Percentiles rank a stretch among this genome's conserved stretches.
These are phyloP conservation scores for Cyclocybe aegerita DNA, from an alignment of 768 basidiomycete species.

Conservation along the genomic window DNA sequence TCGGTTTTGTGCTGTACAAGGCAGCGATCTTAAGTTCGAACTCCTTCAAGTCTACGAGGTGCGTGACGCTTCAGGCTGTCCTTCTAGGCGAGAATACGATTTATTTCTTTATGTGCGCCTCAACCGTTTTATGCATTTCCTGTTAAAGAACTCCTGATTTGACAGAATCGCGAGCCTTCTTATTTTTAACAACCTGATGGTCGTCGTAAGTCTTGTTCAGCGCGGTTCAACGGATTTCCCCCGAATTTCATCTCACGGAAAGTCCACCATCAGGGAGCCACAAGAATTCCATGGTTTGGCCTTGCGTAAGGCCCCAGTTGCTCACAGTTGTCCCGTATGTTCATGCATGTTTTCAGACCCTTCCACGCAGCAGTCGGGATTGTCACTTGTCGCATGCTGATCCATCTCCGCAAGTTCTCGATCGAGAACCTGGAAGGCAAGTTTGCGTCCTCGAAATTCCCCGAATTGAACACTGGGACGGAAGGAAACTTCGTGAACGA, in stretches of 20 bases:
- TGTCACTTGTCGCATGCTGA: conserved; percentile 44
- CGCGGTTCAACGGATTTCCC: no score
- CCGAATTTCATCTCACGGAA: no score
- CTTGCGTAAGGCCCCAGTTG: conserved; percentile 30
- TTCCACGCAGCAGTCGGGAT: conserved; percentile 50
- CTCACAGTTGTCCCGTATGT: background rate
- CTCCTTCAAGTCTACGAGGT: conserved; percentile 21
- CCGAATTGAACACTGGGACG: no score
- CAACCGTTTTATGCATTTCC: background rate
- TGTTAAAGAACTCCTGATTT: background rate
- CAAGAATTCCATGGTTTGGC: conserved; percentile 50
- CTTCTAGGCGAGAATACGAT: conserved; percentile 43
- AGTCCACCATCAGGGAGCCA: conserved; percentile 28
- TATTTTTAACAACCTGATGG: conserved; percentile 48
- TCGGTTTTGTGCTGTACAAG: conserved; percentile 38
- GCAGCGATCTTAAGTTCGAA: conserved; percentile 22
- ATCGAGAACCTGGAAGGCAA: conserved; percentile 10
- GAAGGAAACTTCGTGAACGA: background rate
- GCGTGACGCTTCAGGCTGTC: conserved; percentile 29
- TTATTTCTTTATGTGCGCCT: conserved; percentile 41
- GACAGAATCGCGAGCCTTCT: conserved; percentile 37
- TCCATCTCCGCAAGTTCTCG: conserved; percentile 41
- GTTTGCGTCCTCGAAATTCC: no score
- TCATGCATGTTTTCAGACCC: conserved; percentile 24
- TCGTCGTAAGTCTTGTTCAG: conserved; percentile 25